Evolutionary conservation across 176 grass and related monocot species (phyloP), one percentile per base, ranked within the genome.

Genomic region (Luzula sylvatica): DNA sequence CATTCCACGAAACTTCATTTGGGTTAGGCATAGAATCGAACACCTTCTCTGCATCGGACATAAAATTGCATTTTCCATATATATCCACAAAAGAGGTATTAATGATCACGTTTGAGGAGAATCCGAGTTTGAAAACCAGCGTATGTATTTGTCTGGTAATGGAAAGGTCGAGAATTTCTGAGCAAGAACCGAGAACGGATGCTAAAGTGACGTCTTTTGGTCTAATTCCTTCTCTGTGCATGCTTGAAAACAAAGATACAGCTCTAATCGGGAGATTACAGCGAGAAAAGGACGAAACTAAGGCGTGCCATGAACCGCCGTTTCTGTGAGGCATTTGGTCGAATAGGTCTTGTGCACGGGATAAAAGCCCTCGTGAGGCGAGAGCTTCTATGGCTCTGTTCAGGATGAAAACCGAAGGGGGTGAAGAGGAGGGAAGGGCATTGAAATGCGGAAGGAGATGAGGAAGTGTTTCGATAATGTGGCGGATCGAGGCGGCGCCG

Each of bases 291-390:
- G 92, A 55, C 9, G 65, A 52, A 70, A 98, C 79, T 29, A 98
- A 65, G 65, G 85, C 81, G 45, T 96, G 84, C 92, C 92, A 98
- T 14, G 85, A 82, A 38, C 92, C 92, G 16, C 92, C 92, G 22
- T 90, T 82, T 54, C 78, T 81, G 25, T 22, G 50, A 18, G 92
- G 81, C 85, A 98, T 98, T 80, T 58, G 20, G 5, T 98, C 85
- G 69, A 98, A 98, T 71, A 98, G 23, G 9, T 86, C 41, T 56
- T 69, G 85, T 18, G 85, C 92, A 46, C 82, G 72, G 11, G 54
- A 38, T 22, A 79, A 43, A 59, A 75, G 55, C 51, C 81, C 75
- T 50, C 71, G 82, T 8, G 65, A 62, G 2, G 78, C 85, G 0
- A 82, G 50, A 3, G 68, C 62, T 58, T 87, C 85, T 26, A 98